Evolutionary conservation across 2,329 filamentous ascomycete genomes (phyloP), one percentile per base, ranked within the genome.

Genomic region (Stagonosporopsis cucurbitacearum): DNA sequence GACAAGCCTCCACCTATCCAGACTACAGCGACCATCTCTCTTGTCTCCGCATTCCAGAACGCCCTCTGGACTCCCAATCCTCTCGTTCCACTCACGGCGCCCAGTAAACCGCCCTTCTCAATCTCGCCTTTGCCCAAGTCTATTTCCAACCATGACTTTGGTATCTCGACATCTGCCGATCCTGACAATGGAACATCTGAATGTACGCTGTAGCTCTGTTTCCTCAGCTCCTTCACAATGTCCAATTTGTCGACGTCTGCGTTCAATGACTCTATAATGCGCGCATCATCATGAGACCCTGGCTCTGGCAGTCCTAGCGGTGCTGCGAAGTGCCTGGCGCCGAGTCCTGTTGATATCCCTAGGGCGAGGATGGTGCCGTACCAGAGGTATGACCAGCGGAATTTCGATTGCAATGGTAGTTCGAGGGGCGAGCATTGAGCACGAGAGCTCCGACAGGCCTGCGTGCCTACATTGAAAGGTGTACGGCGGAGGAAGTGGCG

Each of bases 1-100:
- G 82, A 79, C 19, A 88, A 69, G 1, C 80, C 84, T n/a, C 79
- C 73, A 6, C 90, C 90, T 50, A 92, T 81, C 79, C 82, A 89
- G 4, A 92, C 78, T n/a, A 92, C 80, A 45, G 81, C 83, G 11
- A 88, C 77, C 30, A 86, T 72, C 64, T 86, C 84, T 62, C 85
- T 81, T 6, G 86, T 84, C 26, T 73, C 72, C 3, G 77, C 67
- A 69, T 90, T 85, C 79, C 82, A 85, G 69, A 90, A 92, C 1
- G 89, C 75, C 64, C 84, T 81, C 78, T 91, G 84, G 64, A 75
- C 71, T 7, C 77, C 79, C 20, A 81, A 55, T 3, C 76, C 78
- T 48, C 73, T 71, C 28, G 73, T 72, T 8, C 78, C 79, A n/a
- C 62, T 62, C 60, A 69, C 58, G 6, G 37, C 49, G 17, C 71